Evolutionary conservation across 371 early-diverging fungal genomes (phyloP), one percentile per base, ranked within the genome.

Genomic region (Basidiobolus meristosporus): DNA sequence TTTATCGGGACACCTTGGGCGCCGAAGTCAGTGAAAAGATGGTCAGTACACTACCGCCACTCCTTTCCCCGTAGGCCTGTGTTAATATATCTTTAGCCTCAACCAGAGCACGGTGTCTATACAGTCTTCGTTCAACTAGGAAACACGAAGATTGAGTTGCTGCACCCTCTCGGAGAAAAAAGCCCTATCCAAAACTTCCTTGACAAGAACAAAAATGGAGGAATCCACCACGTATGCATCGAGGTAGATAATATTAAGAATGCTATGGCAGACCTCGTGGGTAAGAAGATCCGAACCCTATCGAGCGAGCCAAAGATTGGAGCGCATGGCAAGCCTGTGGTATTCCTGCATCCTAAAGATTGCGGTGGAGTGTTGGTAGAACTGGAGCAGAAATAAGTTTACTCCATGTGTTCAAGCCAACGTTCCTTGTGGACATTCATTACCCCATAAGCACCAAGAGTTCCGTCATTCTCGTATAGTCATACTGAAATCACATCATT

Each of bases 271-370:
- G 63, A 68, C 21, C 54, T 82, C 22, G 68, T 56, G 42, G 53
- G 44, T 4, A 60, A 68, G 45, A 65, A 68, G 9, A 58, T 84
- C 36, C 63, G 81, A 35, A 48, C 66, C 31, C 55, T 83, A 15
- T 69, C 59, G 45, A 62, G 60, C 15, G 56, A 74, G 52, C 80
- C 80, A 36, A 80, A 82, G 58, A 82, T 79, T 42, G 83, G 84
- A n/a, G 83, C 82, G 2, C 82, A 80, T 43, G 70, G 71, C 5
- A 69, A 75, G 44, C 81, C 77, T 1, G 83, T 80, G 12, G 70
- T 80, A 29, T 82, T 82, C 36, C 50, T 82, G 45, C 83, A 82
- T 44, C 85, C 85, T 34, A 82, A 81, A 52, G 81, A 82, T 48
- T 81, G 80, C 38, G 72, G 75, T 42, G 83, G 83, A 7, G 77